These are phyloP conservation scores for Carex sylvatica DNA, from an alignment of 202 grass and related monocot genomes.

Conservation along the genomic window DNA sequence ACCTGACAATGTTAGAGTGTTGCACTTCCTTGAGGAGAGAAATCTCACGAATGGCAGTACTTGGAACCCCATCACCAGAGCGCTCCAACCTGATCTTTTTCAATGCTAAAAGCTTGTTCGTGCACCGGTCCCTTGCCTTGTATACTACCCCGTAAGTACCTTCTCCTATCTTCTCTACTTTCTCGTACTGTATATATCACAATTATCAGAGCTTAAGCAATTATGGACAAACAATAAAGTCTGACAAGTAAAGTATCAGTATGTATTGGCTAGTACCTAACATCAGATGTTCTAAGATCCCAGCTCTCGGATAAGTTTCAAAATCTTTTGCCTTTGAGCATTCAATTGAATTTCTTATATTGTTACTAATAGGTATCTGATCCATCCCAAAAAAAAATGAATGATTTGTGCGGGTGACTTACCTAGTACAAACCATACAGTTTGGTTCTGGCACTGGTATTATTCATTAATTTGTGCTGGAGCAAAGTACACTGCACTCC, in stretches of 20 bases:
- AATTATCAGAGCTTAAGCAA: neutral
- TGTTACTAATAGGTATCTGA: neutral
- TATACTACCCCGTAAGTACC: slow-evolving; percentile 94
- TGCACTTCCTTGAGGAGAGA: slow-evolving; percentile 96
- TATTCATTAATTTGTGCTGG: neutral
- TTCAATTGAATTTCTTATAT: neutral
- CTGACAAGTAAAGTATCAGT: neutral
- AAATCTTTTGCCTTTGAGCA: neutral
- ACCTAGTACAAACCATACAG: neutral
- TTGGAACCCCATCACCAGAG: slow-evolving; percentile 80
- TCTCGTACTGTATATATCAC: slow-evolving; percentile 61
- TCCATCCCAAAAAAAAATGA: neutral
- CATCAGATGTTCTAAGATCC: neutral
- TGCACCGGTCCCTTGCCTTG: slow-evolving; percentile 59
- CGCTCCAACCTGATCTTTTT: slow-evolving; percentile 91
- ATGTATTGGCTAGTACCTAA: neutral
- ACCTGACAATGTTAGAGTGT: slow-evolving; percentile 90
- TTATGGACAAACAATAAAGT: neutral
- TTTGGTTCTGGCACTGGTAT: neutral
- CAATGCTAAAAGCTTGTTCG: slow-evolving; percentile 75
- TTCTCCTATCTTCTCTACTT: slow-evolving; percentile 92
- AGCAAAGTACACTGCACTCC: neutral
- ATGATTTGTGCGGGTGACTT: neutral
- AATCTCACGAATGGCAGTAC: slow-evolving; percentile 95
- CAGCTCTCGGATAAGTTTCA: neutral